These are phyloP conservation scores for Aspergillus panamensis DNA, from an alignment of 495 filamentous ascomycete genomes.

Conservation along the genomic window DNA sequence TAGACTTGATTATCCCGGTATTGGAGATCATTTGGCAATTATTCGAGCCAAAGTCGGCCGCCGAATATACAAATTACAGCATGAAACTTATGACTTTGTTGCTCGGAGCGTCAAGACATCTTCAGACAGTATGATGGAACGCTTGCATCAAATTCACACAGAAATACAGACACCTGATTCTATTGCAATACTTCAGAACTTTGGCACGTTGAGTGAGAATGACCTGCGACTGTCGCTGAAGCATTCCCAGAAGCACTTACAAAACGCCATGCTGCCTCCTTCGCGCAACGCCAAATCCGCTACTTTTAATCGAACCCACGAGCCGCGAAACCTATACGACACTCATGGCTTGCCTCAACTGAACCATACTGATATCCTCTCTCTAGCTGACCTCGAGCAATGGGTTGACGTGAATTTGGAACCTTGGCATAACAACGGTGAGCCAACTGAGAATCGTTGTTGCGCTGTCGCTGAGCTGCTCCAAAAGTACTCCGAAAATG, in stretches of 20 bases:
- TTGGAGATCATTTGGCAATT: constrained; percentile 32
- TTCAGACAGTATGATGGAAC: not conserved
- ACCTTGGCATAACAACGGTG: constrained; percentile 26
- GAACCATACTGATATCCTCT: constrained; percentile 11
- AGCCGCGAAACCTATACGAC: constrained; percentile 5
- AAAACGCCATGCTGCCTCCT: constrained; percentile 2
- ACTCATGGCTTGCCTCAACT: constrained; percentile 14
- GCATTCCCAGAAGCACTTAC: constrained; percentile 10
- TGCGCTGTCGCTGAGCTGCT: constrained; percentile 24
- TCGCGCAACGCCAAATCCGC: not conserved
- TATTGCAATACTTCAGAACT: not conserved
- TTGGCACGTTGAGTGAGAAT: constrained; percentile 1
- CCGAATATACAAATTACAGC: constrained; percentile 42
- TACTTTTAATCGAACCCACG: constrained; percentile 8
- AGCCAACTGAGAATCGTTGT: constrained; percentile 20
- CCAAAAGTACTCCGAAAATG: constrained; percentile 30
- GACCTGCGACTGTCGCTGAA: constrained; percentile 18
- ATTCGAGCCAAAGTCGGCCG: constrained; percentile 48
- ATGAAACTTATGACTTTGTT: constrained; percentile 12
- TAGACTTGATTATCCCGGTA: constrained; percentile 19
- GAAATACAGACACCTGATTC: not conserved
- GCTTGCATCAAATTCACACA: not conserved
- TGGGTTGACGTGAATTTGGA: constrained; percentile 39
- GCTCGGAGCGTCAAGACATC: not conserved
- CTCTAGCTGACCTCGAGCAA: constrained; percentile 28